Evolutionary conservation across 495 filamentous ascomycete genomes (phyloP), one percentile per base, ranked within the genome.

Genomic region (Glarea lozoyensis): DNA sequence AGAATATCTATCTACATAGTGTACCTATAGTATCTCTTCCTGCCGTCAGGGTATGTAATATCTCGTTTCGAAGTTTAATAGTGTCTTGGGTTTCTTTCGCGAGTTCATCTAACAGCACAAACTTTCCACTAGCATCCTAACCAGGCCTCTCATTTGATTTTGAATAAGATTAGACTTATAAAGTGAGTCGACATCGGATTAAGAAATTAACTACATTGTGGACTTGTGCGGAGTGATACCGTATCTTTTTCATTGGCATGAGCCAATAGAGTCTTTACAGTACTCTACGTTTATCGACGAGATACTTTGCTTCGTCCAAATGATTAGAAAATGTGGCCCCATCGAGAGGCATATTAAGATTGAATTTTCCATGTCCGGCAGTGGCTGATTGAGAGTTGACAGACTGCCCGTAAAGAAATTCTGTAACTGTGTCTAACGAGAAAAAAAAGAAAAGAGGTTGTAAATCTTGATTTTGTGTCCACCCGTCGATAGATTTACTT

Each of bases 21-120:
- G 12, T 67, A 56, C 70, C 52, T 31, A 76, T 82, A 6, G 78
- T 80, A 43, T 82, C 78, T 24, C 67, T 59, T 9, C 65, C 65
- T 4, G 69, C 71, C n/a, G 75, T 58, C n/a, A 74, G 62, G 24
- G 73, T 60, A 37, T 67, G 40, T 11, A 42, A 15, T 11, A 32
- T 15, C 54, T 94, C 84, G 56, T 86, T 78, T 21, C 80, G 81
- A 10, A 94, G 65, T 18, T 42, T 25, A 22, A 68, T 68, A 9
- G 74, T 75, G 54, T 93, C 84, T 21, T 73, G 71, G 1, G 83
- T 89, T 58, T 82, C 81, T 37, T 70, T 64, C n/a, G 82, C 81
- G 1, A 92, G 70, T 3, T 77, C 83, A 52, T 89, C 76, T 24
- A 92, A 68, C 64, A 92, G 90, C 40, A 80, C 85, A 55, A 87